phyloP scores from a whole-genome alignment of 2,329 filamentous ascomycete genomes.

The Pseudogymnoascus sp. region DNA sequence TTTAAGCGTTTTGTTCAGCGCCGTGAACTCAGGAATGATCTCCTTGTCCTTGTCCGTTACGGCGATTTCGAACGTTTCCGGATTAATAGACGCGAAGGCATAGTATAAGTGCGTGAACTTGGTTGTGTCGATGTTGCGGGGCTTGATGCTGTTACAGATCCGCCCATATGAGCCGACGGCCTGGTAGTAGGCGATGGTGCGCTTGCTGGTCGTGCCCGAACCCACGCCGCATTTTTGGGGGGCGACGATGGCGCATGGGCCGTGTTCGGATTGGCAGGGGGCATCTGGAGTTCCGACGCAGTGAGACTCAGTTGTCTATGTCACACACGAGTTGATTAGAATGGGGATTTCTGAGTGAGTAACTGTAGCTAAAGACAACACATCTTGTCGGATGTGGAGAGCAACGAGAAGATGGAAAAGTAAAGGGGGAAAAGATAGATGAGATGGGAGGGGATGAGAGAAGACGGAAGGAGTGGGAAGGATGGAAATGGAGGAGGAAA shows the following conservation, averaged over 20 bases:
- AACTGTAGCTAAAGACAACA: not conserved
- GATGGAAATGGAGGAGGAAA: not conserved
- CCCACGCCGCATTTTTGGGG: conserved; percentile 7
- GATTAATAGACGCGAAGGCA: conserved; percentile 27
- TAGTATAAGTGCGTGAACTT: conserved; percentile 29
- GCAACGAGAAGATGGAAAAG: not conserved
- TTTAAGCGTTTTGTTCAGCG: conserved; percentile 17
- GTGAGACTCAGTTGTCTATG: not conserved
- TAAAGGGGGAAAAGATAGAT: not conserved
- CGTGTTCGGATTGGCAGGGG: not conserved
- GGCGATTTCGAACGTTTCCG: conserved; percentile 20
- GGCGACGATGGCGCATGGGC: not conserved
- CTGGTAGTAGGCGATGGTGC: conserved; percentile 20
- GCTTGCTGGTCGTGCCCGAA: conserved; percentile 18
- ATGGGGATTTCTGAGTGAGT: not conserved
- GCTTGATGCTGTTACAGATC: conserved; percentile 25
- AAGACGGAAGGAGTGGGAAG: too few species aligned
- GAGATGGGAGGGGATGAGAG: too few species aligned
- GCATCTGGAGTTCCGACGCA: not conserved
- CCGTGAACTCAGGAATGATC: conserved; percentile 22
- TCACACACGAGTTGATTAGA: not conserved
- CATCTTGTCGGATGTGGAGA: not conserved
- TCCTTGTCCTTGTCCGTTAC: conserved; percentile 19
- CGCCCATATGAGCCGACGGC: conserved; percentile 22
- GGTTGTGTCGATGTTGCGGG: conserved; percentile 24